Conservation (phyloP, 2,329 filamentous ascomycete species). For the Fusarium bulbicola region DNA sequence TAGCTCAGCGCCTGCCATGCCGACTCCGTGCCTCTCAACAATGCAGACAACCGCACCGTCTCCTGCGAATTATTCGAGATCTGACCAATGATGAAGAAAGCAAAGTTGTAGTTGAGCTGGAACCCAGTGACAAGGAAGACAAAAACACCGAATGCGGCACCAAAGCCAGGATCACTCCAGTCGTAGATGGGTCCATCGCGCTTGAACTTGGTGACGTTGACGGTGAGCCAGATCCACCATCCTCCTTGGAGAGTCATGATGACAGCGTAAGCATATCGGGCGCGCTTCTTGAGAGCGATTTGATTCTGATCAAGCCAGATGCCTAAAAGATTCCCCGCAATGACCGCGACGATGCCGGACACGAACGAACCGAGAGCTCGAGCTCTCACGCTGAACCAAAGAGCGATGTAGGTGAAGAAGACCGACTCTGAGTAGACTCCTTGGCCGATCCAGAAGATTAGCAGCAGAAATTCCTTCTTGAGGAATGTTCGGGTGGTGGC, state of each 20-base stretch:
- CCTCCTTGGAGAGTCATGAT: constrained; percentile 67
- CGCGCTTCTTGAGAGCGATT: constrained; percentile 60
- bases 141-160: constrained; percentile 70
- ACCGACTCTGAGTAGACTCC: constrained; percentile 73
- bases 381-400: constrained; percentile 74
- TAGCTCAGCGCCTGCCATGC: constrained; percentile 76
- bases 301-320: constrained; percentile 65
- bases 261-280: constrained; percentile 60
- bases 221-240: constrained; percentile 75
- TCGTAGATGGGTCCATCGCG: constrained; percentile 66
- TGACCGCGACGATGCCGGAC: constrained; percentile 70
- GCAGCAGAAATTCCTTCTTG: constrained; percentile 66
- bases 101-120: constrained; percentile 75
- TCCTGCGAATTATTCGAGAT: constrained; percentile 67
- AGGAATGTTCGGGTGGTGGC: constrained; percentile 65
- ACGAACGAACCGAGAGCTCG: constrained; percentile 70
- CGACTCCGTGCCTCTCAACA: constrained; percentile 73
- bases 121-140: constrained; percentile 72
- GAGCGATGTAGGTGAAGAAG: constrained; percentile 50
- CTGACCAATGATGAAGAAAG: constrained; percentile 74
- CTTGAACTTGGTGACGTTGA: constrained; percentile 68
- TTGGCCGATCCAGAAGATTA: constrained; percentile 71
- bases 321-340: constrained; percentile 70
- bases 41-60: constrained; percentile 69
- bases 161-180: constrained; percentile 70